phyloP scores from a whole-genome alignment of 805 yeast genomes.

The Pichia ethanolica region DNA sequence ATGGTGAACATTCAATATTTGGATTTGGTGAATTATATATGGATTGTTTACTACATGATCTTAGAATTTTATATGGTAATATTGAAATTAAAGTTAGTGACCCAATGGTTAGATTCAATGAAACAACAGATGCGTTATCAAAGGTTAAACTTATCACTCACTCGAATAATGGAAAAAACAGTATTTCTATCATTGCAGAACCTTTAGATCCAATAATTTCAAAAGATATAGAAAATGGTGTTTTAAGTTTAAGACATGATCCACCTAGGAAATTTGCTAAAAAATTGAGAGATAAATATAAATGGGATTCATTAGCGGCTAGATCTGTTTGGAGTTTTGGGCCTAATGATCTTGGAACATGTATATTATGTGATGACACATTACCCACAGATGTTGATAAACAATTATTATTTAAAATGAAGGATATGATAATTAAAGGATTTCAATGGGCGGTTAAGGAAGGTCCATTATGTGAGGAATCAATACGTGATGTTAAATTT shows the following conservation, averaged over 20 bases:
- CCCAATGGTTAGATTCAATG: slow-evolving; percentile 74
- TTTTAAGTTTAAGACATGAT: slow-evolving; percentile 17
- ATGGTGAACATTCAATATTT: slow-evolving; percentile 74
- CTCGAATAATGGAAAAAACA: slow-evolving; percentile 47
- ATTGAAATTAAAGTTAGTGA: slow-evolving; percentile 77
- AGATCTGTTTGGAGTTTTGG: slow-evolving; percentile 78
- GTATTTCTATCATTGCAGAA: slow-evolving; percentile 67
- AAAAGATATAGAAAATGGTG: slow-evolving; percentile 47
- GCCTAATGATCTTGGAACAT: slow-evolving; percentile 47
- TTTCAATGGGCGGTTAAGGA: slow-evolving; percentile 77
- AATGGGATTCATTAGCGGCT: slow-evolving; percentile 81
- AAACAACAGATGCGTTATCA: slow-evolving; percentile 62
- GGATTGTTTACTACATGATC: slow-evolving; percentile 75
- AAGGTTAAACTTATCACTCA: slow-evolving; percentile 58
- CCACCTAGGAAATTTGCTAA: slow-evolving; percentile 44
- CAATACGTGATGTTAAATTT: slow-evolving; percentile 62
- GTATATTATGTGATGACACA: slow-evolving; percentile 59
- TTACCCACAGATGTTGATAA: slow-evolving; percentile 64
- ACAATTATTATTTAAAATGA: slow-evolving; percentile 34
- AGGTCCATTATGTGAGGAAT: slow-evolving; percentile 92
- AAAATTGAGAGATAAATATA: slow-evolving; percentile 46
- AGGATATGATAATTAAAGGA: slow-evolving; percentile 61
- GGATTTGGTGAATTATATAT: slow-evolving; percentile 86
- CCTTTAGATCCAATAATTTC: slow-evolving; percentile 56
- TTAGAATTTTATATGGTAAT: slow-evolving; percentile 54